phyloP scores from a whole-genome alignment of 345 rosid species.

The thale cress (Arabidopsis thaliana) region DNA sequence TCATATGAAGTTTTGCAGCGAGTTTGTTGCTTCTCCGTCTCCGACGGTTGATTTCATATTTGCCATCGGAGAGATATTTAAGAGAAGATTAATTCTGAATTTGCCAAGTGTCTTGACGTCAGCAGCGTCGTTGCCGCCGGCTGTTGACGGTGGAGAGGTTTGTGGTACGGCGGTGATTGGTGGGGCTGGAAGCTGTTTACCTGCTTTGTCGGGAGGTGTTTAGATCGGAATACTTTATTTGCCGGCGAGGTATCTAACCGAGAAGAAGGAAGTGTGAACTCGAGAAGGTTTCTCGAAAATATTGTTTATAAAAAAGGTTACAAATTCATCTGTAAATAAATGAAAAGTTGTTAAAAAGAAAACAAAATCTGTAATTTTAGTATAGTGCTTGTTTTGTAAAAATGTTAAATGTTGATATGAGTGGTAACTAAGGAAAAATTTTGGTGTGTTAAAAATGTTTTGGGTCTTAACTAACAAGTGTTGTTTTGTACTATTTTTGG shows the following conservation, averaged over 20 bases:
- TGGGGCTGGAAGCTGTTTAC: constrained; percentile 27
- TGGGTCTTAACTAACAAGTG: neutral
- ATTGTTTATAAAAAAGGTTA: neutral
- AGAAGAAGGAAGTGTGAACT: neutral
- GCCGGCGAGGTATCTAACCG: constrained; percentile 9
- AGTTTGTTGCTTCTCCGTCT: constrained; percentile 57
- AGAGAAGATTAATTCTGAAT: constrained; percentile 55
- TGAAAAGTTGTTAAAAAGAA: neutral
- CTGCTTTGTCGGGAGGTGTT: constrained; percentile 40
- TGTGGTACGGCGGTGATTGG: constrained; percentile 41
- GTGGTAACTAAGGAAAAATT: neutral
- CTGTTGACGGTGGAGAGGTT: constrained; percentile 24
- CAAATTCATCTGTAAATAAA: neutral
- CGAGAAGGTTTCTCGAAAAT: neutral
- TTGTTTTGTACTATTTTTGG: too few species aligned
- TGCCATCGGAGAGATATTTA: constrained; percentile 68
- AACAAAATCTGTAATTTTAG: too few species aligned
- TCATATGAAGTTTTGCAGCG: constrained; percentile 70
- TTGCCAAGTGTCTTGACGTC: constrained; percentile 47
- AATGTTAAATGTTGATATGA: constrained; percentile 26
- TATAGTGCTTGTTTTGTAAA: neutral
- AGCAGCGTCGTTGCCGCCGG: neutral
- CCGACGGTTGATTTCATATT: constrained; percentile 64
- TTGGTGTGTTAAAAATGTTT: constrained; percentile 18
- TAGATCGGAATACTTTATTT: constrained; percentile 33